Percentiles rank a stretch among this genome's conserved stretches.
phyloP scores from a whole-genome alignment of 306 rosid genomes.

The Senna siamea region DNA sequence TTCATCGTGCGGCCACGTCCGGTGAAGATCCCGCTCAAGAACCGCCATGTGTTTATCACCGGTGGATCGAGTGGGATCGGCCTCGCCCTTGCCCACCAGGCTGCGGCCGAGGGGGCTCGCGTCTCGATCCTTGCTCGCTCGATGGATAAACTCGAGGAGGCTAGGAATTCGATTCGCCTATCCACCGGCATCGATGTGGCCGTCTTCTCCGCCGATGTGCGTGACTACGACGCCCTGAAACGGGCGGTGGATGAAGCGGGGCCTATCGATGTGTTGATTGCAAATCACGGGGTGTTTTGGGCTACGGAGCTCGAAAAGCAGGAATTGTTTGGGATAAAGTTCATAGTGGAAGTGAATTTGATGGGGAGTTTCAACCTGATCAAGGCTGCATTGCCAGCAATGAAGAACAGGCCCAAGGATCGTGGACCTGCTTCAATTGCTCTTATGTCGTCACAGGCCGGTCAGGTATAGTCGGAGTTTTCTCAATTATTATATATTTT shows the following conservation, averaged over 20 bases:
- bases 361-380: constrained; percentile 76
- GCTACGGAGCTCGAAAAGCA: constrained; percentile 77
- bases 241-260: constrained; percentile 72
- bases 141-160: constrained; percentile 66
- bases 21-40: constrained; percentile 65
- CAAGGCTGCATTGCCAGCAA: constrained; percentile 79
- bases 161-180: constrained; percentile 54
- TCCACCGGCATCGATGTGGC: constrained; percentile 77
- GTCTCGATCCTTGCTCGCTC: constrained; percentile 92
- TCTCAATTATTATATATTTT: neutral
- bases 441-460: constrained; percentile 89
- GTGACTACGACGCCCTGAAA: constrained; percentile 68
- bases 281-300: constrained; percentile 79
- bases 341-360: constrained; percentile 81
- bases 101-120: constrained; percentile 79
- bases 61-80: constrained; percentile 99
- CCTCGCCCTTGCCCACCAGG: constrained; percentile 83
- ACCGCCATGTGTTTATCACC: constrained; percentile 93
- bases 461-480: constrained; percentile 60
- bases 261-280: constrained; percentile 69
- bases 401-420: constrained; percentile 57
- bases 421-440: constrained; percentile 75
- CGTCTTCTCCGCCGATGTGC: constrained; percentile 70
- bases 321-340: constrained; percentile 75
- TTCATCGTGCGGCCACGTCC: constrained; percentile 71